Conservation (phyloP, 2,329 filamentous ascomycete genomes). For the Arthroderma uncinatum region DNA sequence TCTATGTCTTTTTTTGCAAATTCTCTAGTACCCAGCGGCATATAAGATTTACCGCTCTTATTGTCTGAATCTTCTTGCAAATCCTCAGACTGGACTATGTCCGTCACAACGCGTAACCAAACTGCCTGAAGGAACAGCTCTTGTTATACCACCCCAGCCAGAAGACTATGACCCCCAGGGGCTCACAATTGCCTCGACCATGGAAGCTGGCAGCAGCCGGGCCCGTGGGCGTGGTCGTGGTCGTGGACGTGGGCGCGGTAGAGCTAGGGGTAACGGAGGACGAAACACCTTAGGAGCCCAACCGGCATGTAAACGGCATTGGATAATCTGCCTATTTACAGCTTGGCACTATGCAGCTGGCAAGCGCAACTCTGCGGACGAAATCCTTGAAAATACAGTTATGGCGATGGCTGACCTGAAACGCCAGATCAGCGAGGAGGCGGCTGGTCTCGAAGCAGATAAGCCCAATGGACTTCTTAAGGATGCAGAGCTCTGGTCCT, state of each 20-base stretch:
- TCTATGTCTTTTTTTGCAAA: not conserved
- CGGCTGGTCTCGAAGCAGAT: not conserved
- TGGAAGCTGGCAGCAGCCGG: not conserved
- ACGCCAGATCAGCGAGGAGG: constrained; percentile 26
- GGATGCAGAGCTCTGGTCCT: constrained; percentile 36
- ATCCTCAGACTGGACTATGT: constrained; percentile 11
- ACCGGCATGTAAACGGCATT: constrained; percentile 32
- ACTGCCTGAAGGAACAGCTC: constrained; percentile 37
- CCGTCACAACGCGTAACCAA: constrained; percentile 8
- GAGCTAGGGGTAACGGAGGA: not conserved
- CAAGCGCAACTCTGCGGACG: constrained; percentile 26
- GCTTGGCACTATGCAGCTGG: constrained; percentile 39
- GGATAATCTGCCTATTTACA: constrained; percentile 51
- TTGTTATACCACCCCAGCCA: constrained; percentile 44
- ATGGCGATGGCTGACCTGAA: constrained; percentile 41
- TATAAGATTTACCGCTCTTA: constrained; percentile 38
- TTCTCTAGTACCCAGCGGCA: constrained; percentile 40
- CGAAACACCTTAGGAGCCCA: not conserved
- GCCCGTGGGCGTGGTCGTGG: not conserved
- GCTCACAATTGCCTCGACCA: not conserved
- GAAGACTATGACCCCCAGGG: constrained; percentile 18
- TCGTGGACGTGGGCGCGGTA: not conserved
- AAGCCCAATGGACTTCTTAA: constrained; percentile 2
- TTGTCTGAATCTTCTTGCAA: constrained; percentile 29
- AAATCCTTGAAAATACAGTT: constrained; percentile 41